Evolutionary conservation across 2,329 filamentous ascomycete genomes (phyloP).

Genomic region (Xylaria sp.): DNA sequence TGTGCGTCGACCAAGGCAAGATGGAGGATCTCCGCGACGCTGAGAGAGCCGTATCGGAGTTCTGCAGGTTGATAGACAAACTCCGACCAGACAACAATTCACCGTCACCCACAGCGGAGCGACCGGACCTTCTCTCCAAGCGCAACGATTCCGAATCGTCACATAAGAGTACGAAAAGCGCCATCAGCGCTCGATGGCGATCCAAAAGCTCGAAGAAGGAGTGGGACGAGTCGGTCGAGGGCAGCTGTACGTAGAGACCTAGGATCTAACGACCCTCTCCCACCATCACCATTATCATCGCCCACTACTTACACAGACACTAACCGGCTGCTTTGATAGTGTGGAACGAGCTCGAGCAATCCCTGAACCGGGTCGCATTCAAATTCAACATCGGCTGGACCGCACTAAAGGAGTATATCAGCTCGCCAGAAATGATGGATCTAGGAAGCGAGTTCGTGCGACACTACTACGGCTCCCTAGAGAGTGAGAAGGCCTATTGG

Average conservation of each 20-base stretch:
- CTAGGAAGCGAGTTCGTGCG: conserved; percentile 36
- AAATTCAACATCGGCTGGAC: conserved; percentile 32
- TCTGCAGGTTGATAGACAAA: conserved; percentile 31
- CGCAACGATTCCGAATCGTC: conserved; percentile 30
- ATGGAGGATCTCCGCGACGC: conserved; percentile 39
- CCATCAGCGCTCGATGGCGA: conserved; percentile 21
- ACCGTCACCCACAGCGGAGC: not conserved
- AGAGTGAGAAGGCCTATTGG: conserved; percentile 31
- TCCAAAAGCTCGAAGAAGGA: conserved; percentile 27
- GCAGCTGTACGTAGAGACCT: conserved; percentile 21
- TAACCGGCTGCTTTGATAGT: conserved; percentile 22
- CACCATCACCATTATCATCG: not conserved
- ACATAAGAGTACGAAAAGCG: conserved; percentile 15
- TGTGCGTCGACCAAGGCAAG: not conserved
- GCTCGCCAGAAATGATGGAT: conserved; percentile 34
- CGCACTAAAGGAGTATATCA: conserved; percentile 37
- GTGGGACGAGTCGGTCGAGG: conserved; percentile 34
- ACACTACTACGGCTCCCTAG: conserved; percentile 22
- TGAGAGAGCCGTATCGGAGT: conserved; percentile 30
- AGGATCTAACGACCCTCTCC: not conserved
- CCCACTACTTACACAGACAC: not conserved
- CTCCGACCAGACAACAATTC: conserved; percentile 25
- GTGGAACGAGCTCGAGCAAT: conserved; percentile 33
- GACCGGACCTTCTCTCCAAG: conserved; percentile 5
- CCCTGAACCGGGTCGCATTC: conserved; percentile 30